Percentiles rank a stretch among this genome's conserved stretches.
Evolutionary conservation across 2,329 filamentous ascomycete species (phyloP).

Genomic region (Trichoderma pleuroti): DNA sequence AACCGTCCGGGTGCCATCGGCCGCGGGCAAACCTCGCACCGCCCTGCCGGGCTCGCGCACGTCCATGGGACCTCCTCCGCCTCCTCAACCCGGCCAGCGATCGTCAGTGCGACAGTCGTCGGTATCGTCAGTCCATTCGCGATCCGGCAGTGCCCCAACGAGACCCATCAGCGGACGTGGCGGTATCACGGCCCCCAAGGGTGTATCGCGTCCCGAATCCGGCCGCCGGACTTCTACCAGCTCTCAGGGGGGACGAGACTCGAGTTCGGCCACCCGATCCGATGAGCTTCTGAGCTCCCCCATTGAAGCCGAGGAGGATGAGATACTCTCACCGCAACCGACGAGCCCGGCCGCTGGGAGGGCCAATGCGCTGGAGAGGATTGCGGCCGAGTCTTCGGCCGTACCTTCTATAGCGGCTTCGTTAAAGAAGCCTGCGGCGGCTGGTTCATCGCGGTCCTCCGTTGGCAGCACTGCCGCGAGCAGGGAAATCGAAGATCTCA

Average conservation of each 20-base stretch:
- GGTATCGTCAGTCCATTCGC: constrained; percentile 38
- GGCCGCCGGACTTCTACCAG: constrained; percentile 46
- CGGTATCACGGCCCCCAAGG: constrained; percentile 37
- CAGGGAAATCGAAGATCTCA: constrained; percentile 79
- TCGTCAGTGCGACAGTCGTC: constrained; percentile 42
- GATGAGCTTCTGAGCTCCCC: constrained; percentile 40
- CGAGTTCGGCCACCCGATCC: constrained; percentile 36
- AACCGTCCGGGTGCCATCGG: constrained; percentile 45
- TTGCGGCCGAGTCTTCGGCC: constrained; percentile 40
- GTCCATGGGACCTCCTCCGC: constrained; percentile 65
- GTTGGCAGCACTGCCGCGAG: constrained; percentile 49
- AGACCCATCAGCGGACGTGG: constrained; percentile 42
- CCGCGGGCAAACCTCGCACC: constrained; percentile 51
- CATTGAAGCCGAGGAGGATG: constrained; percentile 47
- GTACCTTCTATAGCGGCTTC: constrained; percentile 32
- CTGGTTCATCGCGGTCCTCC: constrained; percentile 32
- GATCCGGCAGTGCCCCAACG: constrained; percentile 31
- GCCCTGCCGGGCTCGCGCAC: constrained; percentile 53
- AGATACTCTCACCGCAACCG: constrained; percentile 47
- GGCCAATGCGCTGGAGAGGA: constrained; percentile 50
- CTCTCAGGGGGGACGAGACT: constrained; percentile 43
- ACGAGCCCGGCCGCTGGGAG: constrained; percentile 50
- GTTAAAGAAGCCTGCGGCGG: constrained; percentile 29
- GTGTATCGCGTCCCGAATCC: constrained; percentile 36
- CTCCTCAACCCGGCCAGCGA: constrained; percentile 47